Evolutionary conservation across 1,139 yeast genomes (phyloP).

Genomic region (Nakaseomyces kungkrabaensis): DNA sequence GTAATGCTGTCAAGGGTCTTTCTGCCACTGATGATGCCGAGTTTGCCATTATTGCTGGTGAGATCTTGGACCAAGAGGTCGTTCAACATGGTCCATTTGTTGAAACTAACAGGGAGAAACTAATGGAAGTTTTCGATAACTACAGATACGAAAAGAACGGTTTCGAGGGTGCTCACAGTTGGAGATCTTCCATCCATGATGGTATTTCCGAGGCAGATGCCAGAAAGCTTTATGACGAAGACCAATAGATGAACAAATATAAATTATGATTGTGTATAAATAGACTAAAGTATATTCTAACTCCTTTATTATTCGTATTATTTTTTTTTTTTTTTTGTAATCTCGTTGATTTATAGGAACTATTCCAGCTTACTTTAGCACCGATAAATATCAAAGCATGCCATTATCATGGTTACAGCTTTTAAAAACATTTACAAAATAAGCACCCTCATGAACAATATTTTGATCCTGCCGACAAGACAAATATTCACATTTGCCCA

Average conservation of each 20-base stretch:
- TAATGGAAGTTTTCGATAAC: conserved; percentile 59
- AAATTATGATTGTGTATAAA: neutral
- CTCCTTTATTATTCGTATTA: too few relatives aligned
- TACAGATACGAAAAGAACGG: conserved; percentile 65
- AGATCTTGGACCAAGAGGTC: conserved; percentile 63
- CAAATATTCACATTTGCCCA: too few relatives aligned
- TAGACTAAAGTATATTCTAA: too few relatives aligned
- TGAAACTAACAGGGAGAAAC: conserved; percentile 55
- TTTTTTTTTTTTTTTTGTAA: too few relatives aligned
- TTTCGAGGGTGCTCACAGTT: conserved; percentile 57
- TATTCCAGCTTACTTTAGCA: too few relatives aligned
- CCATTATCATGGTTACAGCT: too few relatives aligned
- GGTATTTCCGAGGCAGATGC: conserved; percentile 36
- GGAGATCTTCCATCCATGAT: conserved; percentile 57
- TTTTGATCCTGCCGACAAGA: too few relatives aligned
- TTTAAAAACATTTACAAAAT: too few relatives aligned
- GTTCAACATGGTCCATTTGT: conserved; percentile 70
- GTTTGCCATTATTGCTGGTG: conserved; percentile 68
- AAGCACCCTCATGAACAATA: too few relatives aligned
- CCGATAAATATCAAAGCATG: too few relatives aligned
- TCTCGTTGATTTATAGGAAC: too few relatives aligned
- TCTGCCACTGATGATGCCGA: conserved; percentile 33
- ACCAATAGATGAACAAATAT: neutral
- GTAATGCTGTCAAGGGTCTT: conserved; percentile 44
- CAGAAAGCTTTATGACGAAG: conserved; percentile 4